Conservation (phyloP, 1,284 basidiomycete genomes). For the Sanghuangporus weigelae region DNA sequence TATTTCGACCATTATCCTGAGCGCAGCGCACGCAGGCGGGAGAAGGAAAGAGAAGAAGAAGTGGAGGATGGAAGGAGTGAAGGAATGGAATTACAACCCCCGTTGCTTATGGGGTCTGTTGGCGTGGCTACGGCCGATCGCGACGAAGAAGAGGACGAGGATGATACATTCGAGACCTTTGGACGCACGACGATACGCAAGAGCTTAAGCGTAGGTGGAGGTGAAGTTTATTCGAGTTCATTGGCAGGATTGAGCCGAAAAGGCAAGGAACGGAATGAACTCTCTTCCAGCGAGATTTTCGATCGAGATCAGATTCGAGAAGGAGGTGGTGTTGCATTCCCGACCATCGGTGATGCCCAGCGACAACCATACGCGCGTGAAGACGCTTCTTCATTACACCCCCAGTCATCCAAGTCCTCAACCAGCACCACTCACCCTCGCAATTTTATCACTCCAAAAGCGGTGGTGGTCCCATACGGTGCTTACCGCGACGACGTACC, state of each 20-base stretch:
- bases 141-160: not conserved
- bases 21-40: conserved; percentile 7
- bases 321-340: conserved; percentile 8
- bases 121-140: not conserved
- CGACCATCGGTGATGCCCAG: conserved; percentile 5
- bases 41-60: not conserved
- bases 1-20: conserved; percentile 18
- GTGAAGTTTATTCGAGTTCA: not conserved
- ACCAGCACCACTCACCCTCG: not conserved
- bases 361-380: not conserved
- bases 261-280: conserved; percentile 9
- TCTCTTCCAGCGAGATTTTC: not conserved
- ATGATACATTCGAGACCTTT: not conserved
- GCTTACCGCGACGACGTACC: conserved; percentile 15
- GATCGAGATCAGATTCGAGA: not conserved
- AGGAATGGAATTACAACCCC: not conserved
- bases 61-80: not conserved
- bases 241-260: not conserved
- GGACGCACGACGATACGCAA: conserved; percentile 8
- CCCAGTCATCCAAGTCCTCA: not conserved
- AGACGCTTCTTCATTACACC: not conserved
- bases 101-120: conserved; percentile 3
- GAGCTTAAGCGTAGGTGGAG: conserved; percentile 9
- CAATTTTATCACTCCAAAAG: conserved; percentile 4
- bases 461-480: conserved; percentile 3